These are phyloP conservation scores for Coniochaeta hoffmannii DNA, from an alignment of 2,329 filamentous ascomycete species.

Conservation along the genomic window DNA sequence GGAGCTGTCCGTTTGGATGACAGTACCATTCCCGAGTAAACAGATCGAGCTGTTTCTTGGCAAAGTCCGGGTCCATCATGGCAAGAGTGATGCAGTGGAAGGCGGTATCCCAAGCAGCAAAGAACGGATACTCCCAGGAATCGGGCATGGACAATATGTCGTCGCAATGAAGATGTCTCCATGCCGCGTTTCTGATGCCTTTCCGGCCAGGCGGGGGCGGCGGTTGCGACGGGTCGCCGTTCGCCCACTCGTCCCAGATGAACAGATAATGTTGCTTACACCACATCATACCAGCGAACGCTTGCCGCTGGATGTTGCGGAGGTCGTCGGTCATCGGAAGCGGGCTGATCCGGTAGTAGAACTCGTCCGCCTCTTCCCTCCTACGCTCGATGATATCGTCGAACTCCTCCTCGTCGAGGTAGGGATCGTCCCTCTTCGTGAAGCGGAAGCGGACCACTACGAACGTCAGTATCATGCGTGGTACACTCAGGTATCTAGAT, in stretches of 20 bases:
- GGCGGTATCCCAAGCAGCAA: conserved; percentile 93
- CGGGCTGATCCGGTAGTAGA: conserved; percentile 89
- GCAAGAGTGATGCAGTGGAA: conserved; percentile 95
- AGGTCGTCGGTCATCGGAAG: conserved; percentile 90
- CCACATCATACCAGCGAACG: conserved; percentile 96
- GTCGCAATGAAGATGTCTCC: conserved; percentile 92
- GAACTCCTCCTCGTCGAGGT: conserved; percentile 86
- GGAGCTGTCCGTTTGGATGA: conserved; percentile 92
- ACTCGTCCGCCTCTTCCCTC: conserved; percentile 87
- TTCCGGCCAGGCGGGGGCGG: conserved; percentile 77
- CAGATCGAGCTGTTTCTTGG: conserved; percentile 94
- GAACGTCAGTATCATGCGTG: conserved; percentile 3
- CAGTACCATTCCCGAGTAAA: conserved; percentile 99
- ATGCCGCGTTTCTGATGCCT: conserved; percentile 74
- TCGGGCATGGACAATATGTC: conserved; percentile 97
- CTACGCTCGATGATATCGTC: conserved; percentile 85
- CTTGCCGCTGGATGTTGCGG: conserved; percentile 90
- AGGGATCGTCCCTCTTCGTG: conserved; percentile 65
- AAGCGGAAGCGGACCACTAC: conserved; percentile 84
- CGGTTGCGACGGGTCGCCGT: conserved; percentile 82
- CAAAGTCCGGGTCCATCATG: conserved; percentile 97
- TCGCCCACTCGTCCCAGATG: conserved; percentile 96
- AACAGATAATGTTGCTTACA: conserved; percentile 96
- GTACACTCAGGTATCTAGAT: too few relatives aligned
- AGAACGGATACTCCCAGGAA: conserved; percentile 98